Conservation (phyloP, 2,329 filamentous ascomycete species). For the Periconia sp. region DNA sequence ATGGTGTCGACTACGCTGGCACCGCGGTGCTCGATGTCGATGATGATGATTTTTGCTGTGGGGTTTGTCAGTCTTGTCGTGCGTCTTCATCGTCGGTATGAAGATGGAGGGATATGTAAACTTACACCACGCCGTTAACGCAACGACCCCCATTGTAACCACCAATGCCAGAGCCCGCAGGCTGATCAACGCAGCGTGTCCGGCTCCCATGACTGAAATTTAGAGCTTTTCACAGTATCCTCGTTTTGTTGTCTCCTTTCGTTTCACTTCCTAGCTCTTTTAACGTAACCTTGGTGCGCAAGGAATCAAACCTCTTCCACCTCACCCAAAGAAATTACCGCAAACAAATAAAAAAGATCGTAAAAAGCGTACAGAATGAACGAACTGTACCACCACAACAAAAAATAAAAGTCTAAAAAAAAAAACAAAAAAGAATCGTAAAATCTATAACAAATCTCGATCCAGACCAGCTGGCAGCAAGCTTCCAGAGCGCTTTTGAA, state of each 20-base stretch:
- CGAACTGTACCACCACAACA: neutral
- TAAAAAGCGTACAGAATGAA: too few relatives aligned
- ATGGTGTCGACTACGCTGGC: constrained; percentile 14
- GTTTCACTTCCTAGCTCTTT: too few relatives aligned
- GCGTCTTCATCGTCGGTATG: neutral
- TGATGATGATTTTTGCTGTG: constrained; percentile 20
- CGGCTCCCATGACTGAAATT: constrained; percentile 21
- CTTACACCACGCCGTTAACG: constrained; percentile 29
- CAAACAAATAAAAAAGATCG: too few relatives aligned
- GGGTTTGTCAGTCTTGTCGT: neutral
- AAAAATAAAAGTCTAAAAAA: neutral
- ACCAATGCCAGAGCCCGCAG: constrained; percentile 25
- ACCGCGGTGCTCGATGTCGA: constrained; percentile 24
- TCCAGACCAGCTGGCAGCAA: constrained; percentile 30
- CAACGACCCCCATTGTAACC: constrained; percentile 21
- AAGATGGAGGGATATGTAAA: neutral
- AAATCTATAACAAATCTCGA: neutral
- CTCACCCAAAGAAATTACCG: too few relatives aligned
- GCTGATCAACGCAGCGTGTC: constrained; percentile 14
- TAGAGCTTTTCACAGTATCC: neutral
- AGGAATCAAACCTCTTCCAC: too few relatives aligned
- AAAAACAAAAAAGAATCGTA: neutral
- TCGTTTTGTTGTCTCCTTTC: too few relatives aligned
- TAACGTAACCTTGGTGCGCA: too few relatives aligned
- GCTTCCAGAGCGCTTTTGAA: constrained; percentile 27